A percentile compares a stretch with the other conserved stretches of the same genome.
These are phyloP conservation scores for Aspergillus taichungensis DNA, from an alignment of 495 filamentous ascomycete species.

Conservation along the genomic window DNA sequence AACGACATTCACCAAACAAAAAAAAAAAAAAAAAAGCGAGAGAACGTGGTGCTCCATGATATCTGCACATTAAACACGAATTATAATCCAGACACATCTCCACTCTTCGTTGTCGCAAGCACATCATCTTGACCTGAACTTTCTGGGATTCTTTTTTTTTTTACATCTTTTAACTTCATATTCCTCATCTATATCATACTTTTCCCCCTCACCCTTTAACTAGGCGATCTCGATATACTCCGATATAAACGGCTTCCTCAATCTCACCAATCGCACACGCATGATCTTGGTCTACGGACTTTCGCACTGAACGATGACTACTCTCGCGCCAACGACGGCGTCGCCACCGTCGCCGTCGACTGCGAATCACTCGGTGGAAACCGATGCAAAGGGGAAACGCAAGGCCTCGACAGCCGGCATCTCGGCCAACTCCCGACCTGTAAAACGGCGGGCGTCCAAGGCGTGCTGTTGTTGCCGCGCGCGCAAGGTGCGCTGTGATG, in stretches of 20 bases:
- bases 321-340: constrained; percentile 19
- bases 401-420: constrained; percentile 36
- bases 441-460: constrained; percentile 77
- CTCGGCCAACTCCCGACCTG: constrained; percentile 40
- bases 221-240: no score
- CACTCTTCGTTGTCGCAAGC: no score
- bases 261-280: neutral
- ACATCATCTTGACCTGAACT: no score
- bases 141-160: neutral
- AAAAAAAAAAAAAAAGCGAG: no score
- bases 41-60: no score
- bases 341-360: constrained; percentile 7
- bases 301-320: constrained; percentile 16
- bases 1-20: no score
- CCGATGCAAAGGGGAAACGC: constrained; percentile 32
- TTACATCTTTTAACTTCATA: neutral
- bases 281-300: constrained; percentile 6
- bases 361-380: constrained; percentile 15
- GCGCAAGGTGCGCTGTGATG: constrained; percentile 90
- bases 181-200: neutral
- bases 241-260: no score
- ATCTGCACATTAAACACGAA: no score
- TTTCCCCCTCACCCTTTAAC: no score
- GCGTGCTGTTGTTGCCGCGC: constrained; percentile 81
- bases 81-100: no score